Base-by-base conservation (phyloP, 108 stramenopile species). In the Fragilaria radians region DNA sequence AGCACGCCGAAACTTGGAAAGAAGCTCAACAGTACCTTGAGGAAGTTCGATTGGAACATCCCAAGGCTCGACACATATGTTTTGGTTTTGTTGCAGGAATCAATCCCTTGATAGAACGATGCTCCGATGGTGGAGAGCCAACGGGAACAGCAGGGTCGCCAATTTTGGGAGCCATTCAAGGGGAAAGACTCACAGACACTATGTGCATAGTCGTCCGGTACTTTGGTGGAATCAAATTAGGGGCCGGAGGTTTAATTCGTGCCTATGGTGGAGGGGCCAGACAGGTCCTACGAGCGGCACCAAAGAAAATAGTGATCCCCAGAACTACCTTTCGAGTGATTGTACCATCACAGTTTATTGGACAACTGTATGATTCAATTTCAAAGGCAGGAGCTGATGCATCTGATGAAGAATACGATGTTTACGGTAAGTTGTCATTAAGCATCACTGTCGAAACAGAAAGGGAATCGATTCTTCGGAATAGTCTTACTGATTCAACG, bases 51-150 rank as follows among this genome's bases (percentile, higher is more conserved):
- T 31, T 32, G 22, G 75, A 83, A 24, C 91, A 93, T 76, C 86
- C 88, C 52, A 93, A 93, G 53, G 68, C 74, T 4, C 59, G 91
- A 53, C 91, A 93, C 57, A 76, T 77, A 53, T 89, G 88, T 62
- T 86, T 78, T 62, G 91, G 81, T 3, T 85, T 76, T 46, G 68
- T 72, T 11, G 46, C 52, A 48, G 61, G 65, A 46, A 7, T 46
- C 49, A 46, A 66, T 27, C 52, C 54, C 28, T 26, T 47, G 45
- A 46, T 32, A 48, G 88, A 89, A 70, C 74, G 88, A 54, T 79
- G 65, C 33, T 80, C 77, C 19, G 91, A 93, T 61, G 88, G 89
- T 58, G 91, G 91, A 17, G 91, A 93, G 68, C 91, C 91, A 1
- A 75, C 86, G 7, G 91, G 91, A 0, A 93, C 91, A 17, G 88